A percentile compares a stretch with the other conserved stretches of the same genome.
Evolutionary conservation across 2,329 filamentous ascomycete genomes (phyloP).

Genomic region (Exophiala phaeomuriformis): DNA sequence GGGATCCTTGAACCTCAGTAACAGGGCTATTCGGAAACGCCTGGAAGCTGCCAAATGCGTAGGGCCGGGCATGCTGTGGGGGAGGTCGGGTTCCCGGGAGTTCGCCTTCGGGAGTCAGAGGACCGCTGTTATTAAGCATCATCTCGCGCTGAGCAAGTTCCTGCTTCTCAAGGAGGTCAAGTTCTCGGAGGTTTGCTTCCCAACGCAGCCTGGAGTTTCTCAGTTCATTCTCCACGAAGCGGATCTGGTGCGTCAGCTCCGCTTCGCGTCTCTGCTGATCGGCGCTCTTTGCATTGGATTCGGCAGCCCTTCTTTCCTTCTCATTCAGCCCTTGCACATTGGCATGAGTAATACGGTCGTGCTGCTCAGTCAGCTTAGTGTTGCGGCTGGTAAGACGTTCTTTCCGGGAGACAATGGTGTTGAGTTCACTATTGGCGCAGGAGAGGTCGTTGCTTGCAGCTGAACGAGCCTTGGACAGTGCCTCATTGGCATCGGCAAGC

Average conservation of each 20-base stretch:
- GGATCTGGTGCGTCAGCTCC: slow-evolving; percentile 37
- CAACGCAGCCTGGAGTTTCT: slow-evolving; percentile 13
- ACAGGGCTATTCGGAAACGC: slow-evolving; percentile 26
- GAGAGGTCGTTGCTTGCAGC: slow-evolving; percentile 49
- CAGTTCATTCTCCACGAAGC: slow-evolving; percentile 36
- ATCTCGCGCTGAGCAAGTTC: slow-evolving; percentile 36
- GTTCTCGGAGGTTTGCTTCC: slow-evolving; percentile 35
- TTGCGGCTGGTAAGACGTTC: slow-evolving; percentile 54
- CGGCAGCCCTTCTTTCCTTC: slow-evolving; percentile 44
- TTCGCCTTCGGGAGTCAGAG: slow-evolving; percentile 53
- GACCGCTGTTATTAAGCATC: slow-evolving; percentile 38
- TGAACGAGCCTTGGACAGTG: slow-evolving; percentile 45
- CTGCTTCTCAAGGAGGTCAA: slow-evolving; percentile 23
- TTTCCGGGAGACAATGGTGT: slow-evolving; percentile 45
- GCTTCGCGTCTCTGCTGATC: slow-evolving; percentile 41
- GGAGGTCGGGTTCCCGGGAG: slow-evolving; percentile 47
- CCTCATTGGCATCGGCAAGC: slow-evolving; percentile 45
- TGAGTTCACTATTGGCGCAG: slow-evolving; percentile 29
- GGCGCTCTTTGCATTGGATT: slow-evolving; percentile 40
- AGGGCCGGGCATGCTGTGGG: slow-evolving; percentile 24
- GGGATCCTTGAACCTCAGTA: slow-evolving; percentile 23
- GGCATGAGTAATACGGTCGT: slow-evolving; percentile 52
- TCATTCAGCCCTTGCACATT: slow-evolving; percentile 52
- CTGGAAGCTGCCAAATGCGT: slow-evolving; percentile 25
- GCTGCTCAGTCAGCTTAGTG: slow-evolving; percentile 54